These are phyloP conservation scores for Nakataea oryzae DNA, from an alignment of 2,329 filamentous ascomycete genomes.

Conservation along the genomic window DNA sequence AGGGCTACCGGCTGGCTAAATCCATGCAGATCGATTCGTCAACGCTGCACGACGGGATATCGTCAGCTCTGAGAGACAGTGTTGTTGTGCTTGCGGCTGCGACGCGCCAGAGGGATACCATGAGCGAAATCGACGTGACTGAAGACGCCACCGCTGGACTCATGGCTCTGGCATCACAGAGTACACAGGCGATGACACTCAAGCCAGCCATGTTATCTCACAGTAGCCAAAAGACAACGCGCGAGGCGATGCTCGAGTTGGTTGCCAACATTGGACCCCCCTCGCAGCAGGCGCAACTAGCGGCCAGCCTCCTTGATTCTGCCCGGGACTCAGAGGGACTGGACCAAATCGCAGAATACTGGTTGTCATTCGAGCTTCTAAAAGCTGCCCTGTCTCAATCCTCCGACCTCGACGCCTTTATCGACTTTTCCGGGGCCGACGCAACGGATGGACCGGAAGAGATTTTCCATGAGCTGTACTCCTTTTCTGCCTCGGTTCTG, in stretches of 20 bases:
- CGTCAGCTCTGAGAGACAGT: conserved; percentile 63
- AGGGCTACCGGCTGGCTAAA: conserved; percentile 56
- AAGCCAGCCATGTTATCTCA: conserved; percentile 50
- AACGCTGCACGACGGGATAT: conserved; percentile 57
- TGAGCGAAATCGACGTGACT: conserved; percentile 18
- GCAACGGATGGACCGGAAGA: conserved; percentile 26
- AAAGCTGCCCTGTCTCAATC: conserved; percentile 42
- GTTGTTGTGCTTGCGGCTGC: conserved; percentile 32
- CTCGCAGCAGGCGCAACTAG: conserved; percentile 49
- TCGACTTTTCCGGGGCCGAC: conserved; percentile 38
- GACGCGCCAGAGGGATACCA: not conserved
- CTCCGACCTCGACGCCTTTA: conserved; percentile 52
- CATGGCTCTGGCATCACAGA: conserved; percentile 15
- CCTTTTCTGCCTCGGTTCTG: conserved; percentile 54
- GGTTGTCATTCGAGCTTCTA: conserved; percentile 67
- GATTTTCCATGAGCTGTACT: conserved; percentile 56
- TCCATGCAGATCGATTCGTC: conserved; percentile 53
- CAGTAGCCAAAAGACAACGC: conserved; percentile 55
- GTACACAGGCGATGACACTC: conserved; percentile 29
- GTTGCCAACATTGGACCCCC: conserved; percentile 44
- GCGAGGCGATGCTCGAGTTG: conserved; percentile 46
- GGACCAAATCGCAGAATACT: conserved; percentile 60
- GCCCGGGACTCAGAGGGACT: conserved; percentile 47
- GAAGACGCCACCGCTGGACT: conserved; percentile 17
- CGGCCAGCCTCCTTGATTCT: conserved; percentile 54